Evolutionary conservation across 1,284 basidiomycete genomes (phyloP).

Genomic region (Coniferiporia weirii): DNA sequence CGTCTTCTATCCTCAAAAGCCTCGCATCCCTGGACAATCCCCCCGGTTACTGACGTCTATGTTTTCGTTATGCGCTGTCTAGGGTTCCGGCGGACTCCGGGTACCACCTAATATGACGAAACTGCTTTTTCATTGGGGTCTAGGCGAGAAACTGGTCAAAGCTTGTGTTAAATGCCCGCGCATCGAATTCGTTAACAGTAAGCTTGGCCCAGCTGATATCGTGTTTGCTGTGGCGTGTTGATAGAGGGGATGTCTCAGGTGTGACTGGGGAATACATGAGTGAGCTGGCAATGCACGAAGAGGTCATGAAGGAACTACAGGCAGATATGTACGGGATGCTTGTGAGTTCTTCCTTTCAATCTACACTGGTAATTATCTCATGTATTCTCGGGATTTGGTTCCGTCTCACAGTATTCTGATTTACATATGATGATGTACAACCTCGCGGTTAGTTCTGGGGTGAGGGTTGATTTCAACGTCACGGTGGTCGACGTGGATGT

Average conservation of each 20-base stretch:
- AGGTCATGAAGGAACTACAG: constrained; percentile 15
- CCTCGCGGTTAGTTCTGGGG: constrained; percentile 40
- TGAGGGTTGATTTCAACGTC: constrained; percentile 34
- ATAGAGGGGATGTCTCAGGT: neutral
- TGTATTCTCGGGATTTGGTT: neutral
- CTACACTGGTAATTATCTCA: neutral
- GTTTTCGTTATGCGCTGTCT: neutral
- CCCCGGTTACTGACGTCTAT: neutral
- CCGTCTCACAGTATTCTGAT: constrained; percentile 36
- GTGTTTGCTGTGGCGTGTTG: neutral
- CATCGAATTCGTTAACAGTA: constrained; percentile 3
- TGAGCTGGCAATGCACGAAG: constrained; percentile 12
- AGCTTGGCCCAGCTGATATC: neutral
- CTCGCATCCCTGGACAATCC: neutral
- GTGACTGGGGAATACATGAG: constrained; percentile 9
- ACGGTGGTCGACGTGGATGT: constrained; percentile 33
- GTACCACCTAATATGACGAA: constrained; percentile 27
- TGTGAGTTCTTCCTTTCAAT: constrained; percentile 3
- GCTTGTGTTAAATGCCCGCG: neutral
- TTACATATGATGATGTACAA: constrained; percentile 42
- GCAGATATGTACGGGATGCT: constrained; percentile 11
- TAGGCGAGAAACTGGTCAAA: constrained; percentile 19
- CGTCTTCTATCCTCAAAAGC: no score
- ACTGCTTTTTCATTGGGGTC: constrained; percentile 22
- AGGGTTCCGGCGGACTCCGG: constrained; percentile 24